These are phyloP conservation scores for Hortaea werneckii DNA, from an alignment of 2,329 filamentous ascomycete species.

Conservation along the genomic window DNA sequence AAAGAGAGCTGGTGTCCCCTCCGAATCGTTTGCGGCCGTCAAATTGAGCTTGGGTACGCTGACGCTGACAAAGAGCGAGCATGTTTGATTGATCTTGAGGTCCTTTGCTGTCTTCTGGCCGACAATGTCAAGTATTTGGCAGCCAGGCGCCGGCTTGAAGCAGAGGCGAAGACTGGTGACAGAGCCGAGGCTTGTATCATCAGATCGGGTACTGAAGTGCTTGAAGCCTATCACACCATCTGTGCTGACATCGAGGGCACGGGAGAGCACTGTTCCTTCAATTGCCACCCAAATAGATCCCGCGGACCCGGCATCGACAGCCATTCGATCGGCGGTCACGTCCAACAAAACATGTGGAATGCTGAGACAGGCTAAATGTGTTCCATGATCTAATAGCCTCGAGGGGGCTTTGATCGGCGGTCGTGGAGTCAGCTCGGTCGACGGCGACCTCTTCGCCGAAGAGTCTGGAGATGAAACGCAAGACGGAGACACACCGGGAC, in stretches of 20 bases:
- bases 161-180: constrained; percentile 21
- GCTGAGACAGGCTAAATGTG: not conserved
- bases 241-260: not conserved
- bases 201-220: not conserved
- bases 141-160: constrained; percentile 18
- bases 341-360: constrained; percentile 20
- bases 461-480: not conserved
- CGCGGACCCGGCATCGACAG: constrained; percentile 16
- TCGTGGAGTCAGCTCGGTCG: constrained; percentile 12
- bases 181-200: constrained; percentile 6
- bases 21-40: constrained; percentile 1
- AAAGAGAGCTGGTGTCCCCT: constrained; percentile 17
- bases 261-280: constrained; percentile 15
- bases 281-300: constrained; percentile 22
- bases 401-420: not conserved
- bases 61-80: constrained; percentile 20
- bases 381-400: not conserved
- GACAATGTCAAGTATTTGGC: constrained; percentile 17
- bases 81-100: constrained; percentile 14
- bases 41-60: constrained; percentile 10
- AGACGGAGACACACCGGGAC: not conserved
- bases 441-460: not conserved
- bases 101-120: constrained; percentile 21
- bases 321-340: constrained; percentile 11
- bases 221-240: not conserved